Conservation (phyloP, 192 early-diverging fungal species). For the Rhizoclosmatium globosum region DNA sequence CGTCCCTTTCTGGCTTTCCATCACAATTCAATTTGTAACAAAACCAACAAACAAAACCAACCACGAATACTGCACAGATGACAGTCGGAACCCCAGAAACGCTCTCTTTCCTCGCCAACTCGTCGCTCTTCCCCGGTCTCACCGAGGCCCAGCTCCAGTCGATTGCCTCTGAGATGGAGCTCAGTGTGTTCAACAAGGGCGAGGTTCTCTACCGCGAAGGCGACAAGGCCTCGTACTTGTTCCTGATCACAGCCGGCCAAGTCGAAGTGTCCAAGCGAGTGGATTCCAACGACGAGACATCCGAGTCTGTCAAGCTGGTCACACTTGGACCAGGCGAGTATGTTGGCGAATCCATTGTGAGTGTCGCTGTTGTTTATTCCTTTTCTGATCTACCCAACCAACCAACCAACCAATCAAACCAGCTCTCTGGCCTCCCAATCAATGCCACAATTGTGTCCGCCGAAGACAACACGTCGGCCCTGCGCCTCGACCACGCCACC, state of each 20-base stretch:
- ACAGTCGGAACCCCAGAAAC: background rate
- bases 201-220: constrained; percentile 34
- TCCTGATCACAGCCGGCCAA: constrained; percentile 21
- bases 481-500: constrained; percentile 25
- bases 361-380: background rate
- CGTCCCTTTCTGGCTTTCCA: too few relatives aligned
- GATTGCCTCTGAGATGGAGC: constrained; percentile 27
- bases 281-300: background rate
- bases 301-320: constrained; percentile 35
- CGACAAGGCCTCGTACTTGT: constrained; percentile 20
- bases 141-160: constrained; percentile 24
- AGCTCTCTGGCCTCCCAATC: constrained; percentile 23
- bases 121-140: constrained; percentile 34
- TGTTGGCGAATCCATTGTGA: constrained; percentile 36
- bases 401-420: background rate
- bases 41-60: too few relatives aligned
- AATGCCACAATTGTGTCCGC: constrained; percentile 35
- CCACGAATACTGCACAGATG: too few relatives aligned
- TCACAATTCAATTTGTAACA: too few relatives aligned
- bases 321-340: constrained; percentile 33
- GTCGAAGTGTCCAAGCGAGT: constrained; percentile 32
- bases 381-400: background rate
- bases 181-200: constrained; percentile 8
- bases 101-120: constrained; percentile 9
- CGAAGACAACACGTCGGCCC: constrained; percentile 17